Conservation (phyloP, 108 stramenopile genomes). For the Conticribra guillardii region DNA sequence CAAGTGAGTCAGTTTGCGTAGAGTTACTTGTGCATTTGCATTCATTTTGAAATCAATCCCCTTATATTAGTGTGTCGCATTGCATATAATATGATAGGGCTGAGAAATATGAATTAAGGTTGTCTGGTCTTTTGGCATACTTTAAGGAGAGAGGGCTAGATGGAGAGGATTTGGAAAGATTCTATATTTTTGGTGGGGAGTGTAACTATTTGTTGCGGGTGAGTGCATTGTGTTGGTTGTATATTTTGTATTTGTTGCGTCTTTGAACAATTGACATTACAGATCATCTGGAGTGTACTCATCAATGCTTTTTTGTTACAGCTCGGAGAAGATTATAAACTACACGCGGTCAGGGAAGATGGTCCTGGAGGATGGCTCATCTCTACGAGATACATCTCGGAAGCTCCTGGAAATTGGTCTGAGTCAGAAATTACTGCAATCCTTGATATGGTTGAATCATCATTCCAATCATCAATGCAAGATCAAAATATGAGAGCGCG, state of each 20-base stretch:
- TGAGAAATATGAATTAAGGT: constrained; percentile 84
- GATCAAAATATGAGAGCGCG: constrained; percentile 78
- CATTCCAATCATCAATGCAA: constrained; percentile 50
- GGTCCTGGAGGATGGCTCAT: constrained; percentile 91
- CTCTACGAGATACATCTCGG: constrained; percentile 67
- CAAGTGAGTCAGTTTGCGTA: constrained; percentile 41
- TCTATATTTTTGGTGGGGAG: constrained; percentile 95
- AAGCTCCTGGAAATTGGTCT: constrained; percentile 86
- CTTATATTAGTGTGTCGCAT: not conserved
- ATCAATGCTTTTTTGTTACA: constrained; percentile 25
- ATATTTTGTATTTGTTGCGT: not conserved
- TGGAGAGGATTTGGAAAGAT: constrained; percentile 74
- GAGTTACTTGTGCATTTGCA: too few species aligned
- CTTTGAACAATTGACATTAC: too few species aligned
- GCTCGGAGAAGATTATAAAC: constrained; percentile 72
- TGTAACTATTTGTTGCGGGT: constrained; percentile 87
- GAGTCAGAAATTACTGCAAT: constrained; percentile 63
- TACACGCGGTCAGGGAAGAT: constrained; percentile 76
- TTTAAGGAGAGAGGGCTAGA: constrained; percentile 69
- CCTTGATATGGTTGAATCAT: constrained; percentile 76
- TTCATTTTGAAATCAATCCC: too few species aligned
- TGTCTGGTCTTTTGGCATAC: constrained; percentile 81
- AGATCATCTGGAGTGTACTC: too few species aligned
- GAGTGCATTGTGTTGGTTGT: constrained; percentile 1
- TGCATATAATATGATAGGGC: not conserved